Base-by-base conservation (phyloP, 176 grass and related monocot genomes). In the Puccinellia tenuiflora region DNA sequence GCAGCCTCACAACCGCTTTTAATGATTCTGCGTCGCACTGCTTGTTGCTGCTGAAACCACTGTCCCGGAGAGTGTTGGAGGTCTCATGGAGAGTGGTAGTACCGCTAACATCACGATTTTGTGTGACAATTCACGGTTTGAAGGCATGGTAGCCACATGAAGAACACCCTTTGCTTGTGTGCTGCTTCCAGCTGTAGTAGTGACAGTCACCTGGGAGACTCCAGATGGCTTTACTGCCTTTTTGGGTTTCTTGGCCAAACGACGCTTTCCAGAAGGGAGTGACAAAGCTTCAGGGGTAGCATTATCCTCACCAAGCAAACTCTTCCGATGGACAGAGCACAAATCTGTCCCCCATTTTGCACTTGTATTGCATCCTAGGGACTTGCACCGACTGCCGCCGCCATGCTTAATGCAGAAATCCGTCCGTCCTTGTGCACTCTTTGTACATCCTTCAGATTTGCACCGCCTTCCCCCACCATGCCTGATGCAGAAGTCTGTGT, bases 401-500 rank as follows among this genome's bases (percentile, higher is more conserved):
- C 88, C 88, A 78, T 90, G 88, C 65, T 48, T 82, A 21, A 86
- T 90, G 30, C 88, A 90, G 83, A 82, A 57, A 73, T 90, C 73
- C 63, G 88, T 73, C 12, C 79, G 83, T 7, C 88, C 88, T 42
- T 90, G 88, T 48, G 88, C 88, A 38, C 88, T 82, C 72, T 90
- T 90, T 40, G 72, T 85, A 30, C 88, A 90, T 82, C 62, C 88
- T 78, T 90, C 83, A 3, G 38, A 62, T 77, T 82, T 90, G 83
- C 88, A 90, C 24, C 88, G 83, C 64, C 83, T 86, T 45, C 88
- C 88, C 54, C 88, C 88, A 30, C 88, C 88, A 47, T 90, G 88
- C 25, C 53, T 81, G 64, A 90, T 86, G 73, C 88, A 90, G 64
- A 86, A 82, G 50, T 82, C 79, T 4, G 88, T 90, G 63, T 82